phyloP scores from a whole-genome alignment of 495 filamentous ascomycete genomes.

The Penicillium egyptiacum region DNA sequence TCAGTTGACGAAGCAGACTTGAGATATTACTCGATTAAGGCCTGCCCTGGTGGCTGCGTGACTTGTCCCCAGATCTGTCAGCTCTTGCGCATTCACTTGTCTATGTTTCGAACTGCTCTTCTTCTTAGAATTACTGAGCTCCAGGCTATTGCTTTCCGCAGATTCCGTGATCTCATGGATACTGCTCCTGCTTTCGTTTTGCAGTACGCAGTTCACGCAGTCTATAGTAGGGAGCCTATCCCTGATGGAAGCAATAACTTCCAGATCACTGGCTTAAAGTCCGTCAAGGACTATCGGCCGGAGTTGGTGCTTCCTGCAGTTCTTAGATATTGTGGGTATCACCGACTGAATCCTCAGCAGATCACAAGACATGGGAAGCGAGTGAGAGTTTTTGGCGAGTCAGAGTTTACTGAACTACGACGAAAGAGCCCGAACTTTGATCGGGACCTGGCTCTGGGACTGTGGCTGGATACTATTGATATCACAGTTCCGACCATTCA shows the following conservation, averaged over 20 bases:
- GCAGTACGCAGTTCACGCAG: conserved; percentile 1
- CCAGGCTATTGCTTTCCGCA: conserved; percentile 5
- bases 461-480: conserved; percentile 7
- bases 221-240: background rate
- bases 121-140: conserved; percentile 8
- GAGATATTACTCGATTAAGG: background rate
- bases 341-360: conserved; percentile 2
- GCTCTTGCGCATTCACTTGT: conserved; percentile 1
- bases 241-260: background rate
- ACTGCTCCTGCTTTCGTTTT: background rate
- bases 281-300: background rate
- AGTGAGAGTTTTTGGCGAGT: background rate
- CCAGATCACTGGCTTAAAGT: background rate
- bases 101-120: conserved; percentile 3
- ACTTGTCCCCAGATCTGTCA: conserved; percentile 6
- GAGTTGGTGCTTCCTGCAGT: conserved; percentile 10
- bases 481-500: background rate
- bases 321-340: conserved; percentile 9
- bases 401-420: background rate
- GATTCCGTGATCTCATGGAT: conserved; percentile 9
- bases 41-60: background rate
- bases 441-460: background rate
- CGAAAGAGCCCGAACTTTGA: background rate
- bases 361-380: background rate
- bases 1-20: background rate